These are phyloP conservation scores for Eleusine indica DNA, from an alignment of 176 grass and related monocot genomes.

Conservation along the genomic window DNA sequence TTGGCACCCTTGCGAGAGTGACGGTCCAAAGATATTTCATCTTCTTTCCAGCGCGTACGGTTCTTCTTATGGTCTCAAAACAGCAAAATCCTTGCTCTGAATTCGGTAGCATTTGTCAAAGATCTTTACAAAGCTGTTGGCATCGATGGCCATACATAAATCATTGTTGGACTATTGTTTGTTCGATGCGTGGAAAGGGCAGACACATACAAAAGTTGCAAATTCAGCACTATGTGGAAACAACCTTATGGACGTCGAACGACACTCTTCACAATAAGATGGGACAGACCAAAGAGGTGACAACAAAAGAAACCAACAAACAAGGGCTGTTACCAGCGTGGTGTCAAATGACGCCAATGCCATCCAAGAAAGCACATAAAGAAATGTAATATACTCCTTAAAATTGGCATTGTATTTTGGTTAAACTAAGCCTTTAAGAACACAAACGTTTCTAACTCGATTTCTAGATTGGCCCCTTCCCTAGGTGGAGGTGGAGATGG, in stretches of 20 bases:
- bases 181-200: too few species aligned
- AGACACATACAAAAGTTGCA: too few species aligned
- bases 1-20: background rate
- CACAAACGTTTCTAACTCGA: too few species aligned
- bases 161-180: too few species aligned
- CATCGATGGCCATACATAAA: background rate
- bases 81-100: background rate
- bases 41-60: background rate
- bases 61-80: background rate
- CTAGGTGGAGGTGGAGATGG: too few species aligned
- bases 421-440: too few species aligned
- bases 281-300: background rate
- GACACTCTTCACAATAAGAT: background rate
- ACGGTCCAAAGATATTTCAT: conserved; percentile 18
- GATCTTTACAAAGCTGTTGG: background rate
- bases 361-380: too few species aligned
- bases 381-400: too few species aligned
- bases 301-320: background rate
- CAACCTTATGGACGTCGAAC: background rate
- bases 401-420: too few species aligned
- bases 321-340: too few species aligned
- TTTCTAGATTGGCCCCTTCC: too few species aligned
- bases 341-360: too few species aligned
- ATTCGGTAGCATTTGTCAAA: background rate
- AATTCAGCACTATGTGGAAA: background rate